These are phyloP conservation scores for Pseudoturritis turrita DNA, from an alignment of 345 rosid species.

Conservation along the genomic window DNA sequence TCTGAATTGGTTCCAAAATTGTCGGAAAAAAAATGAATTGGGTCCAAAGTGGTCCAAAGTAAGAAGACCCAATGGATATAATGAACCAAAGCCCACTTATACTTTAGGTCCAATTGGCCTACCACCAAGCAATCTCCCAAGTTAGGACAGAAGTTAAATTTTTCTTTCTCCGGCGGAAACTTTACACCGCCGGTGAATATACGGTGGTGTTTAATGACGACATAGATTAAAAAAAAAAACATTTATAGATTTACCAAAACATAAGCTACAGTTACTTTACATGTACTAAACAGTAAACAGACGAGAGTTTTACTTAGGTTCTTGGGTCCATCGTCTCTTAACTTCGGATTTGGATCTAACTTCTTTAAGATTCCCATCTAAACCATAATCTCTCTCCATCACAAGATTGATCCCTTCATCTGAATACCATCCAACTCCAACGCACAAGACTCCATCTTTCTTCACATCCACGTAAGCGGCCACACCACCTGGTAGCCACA, in stretches of 20 bases:
- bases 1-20: no score
- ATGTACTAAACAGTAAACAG: slow-evolving; percentile 11
- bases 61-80: neutral
- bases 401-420: slow-evolving; percentile 89
- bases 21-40: no score
- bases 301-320: neutral
- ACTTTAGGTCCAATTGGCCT: neutral
- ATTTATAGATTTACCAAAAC: neutral
- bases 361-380: slow-evolving; percentile 78
- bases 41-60: neutral
- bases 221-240: neutral
- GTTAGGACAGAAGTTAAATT: neutral
- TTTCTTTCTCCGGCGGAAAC: neutral
- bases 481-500: slow-evolving; percentile 89
- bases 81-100: neutral
- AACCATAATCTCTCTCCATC: slow-evolving; percentile 83
- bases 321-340: slow-evolving; percentile 66
- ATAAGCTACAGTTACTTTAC: neutral
- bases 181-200: neutral
- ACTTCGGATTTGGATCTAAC: slow-evolving; percentile 78
- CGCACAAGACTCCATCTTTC: slow-evolving; percentile 71
- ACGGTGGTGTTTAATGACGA: neutral
- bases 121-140: neutral
- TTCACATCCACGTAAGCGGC: slow-evolving; percentile 65
- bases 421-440: slow-evolving; percentile 90